A percentile compares a stretch with the other conserved stretches of the same genome.
These are phyloP conservation scores for Physaria fendleri DNA, from an alignment of 345 rosid genomes.

Conservation along the genomic window DNA sequence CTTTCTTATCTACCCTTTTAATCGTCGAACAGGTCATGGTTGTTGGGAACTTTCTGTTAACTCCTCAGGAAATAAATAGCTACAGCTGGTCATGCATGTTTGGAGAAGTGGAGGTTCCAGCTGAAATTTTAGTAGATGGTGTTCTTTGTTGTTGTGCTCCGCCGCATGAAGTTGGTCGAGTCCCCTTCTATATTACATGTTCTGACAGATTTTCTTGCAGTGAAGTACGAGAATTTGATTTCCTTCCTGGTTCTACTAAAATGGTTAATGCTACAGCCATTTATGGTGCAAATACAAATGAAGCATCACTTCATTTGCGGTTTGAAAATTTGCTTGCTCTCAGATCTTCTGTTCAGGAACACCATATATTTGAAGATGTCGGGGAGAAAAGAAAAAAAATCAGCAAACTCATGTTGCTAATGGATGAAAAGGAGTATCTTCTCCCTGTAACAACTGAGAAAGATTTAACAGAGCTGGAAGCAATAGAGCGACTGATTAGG, in stretches of 20 bases:
- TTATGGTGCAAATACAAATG: constrained; percentile 33
- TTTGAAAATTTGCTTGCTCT: constrained; percentile 53
- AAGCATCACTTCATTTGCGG: constrained; percentile 42
- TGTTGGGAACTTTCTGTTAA: constrained; percentile 57
- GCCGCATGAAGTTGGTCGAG: constrained; percentile 52
- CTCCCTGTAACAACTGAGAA: constrained; percentile 11
- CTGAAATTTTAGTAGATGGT: constrained; percentile 65
- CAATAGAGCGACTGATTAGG: constrained; percentile 38
- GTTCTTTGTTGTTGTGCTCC: constrained; percentile 72
- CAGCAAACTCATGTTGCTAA: constrained; percentile 49
- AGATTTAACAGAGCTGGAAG: constrained; percentile 24
- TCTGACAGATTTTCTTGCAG: constrained; percentile 91
- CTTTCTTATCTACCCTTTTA: constrained; percentile 13
- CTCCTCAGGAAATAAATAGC: constrained; percentile 51
- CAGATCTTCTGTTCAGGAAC: constrained; percentile 31
- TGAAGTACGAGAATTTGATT: constrained; percentile 89
- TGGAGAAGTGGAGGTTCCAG: constrained; percentile 92
- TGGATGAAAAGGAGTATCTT: constrained; percentile 58
- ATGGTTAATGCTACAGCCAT: constrained; percentile 38
- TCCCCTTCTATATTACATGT: constrained; percentile 86
- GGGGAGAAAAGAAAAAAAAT: constrained; percentile 43
- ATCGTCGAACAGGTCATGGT: constrained; percentile 49
- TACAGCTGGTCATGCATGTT: constrained; percentile 94
- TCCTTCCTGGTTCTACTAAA: constrained; percentile 43
- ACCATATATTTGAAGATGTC: constrained; percentile 36